Base-by-base conservation (phyloP, 2,329 filamentous ascomycete species). In the Aurifilum marmelostoma region DNA sequence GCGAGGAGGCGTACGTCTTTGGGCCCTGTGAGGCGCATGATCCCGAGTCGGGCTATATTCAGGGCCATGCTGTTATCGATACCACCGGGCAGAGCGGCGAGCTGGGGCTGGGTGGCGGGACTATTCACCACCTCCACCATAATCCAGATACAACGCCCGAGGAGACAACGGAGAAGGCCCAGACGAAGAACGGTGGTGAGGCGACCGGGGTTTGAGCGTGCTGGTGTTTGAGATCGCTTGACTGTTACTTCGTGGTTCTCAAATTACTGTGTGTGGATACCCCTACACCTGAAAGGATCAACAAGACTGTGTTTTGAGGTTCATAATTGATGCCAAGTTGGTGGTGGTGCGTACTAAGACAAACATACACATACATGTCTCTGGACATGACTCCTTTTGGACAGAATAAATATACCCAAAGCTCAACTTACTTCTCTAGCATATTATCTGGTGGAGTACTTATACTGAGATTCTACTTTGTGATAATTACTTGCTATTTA, bases 1-100 rank as follows among this genome's bases (percentile, higher is more conserved):
- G 83, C 59, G 83, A 85, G 73, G 79, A 79, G 39, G 80, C 83
- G 5, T 82, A 81, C 64, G 76, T 76, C 7, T 78, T 78, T 64
- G 74, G 73, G 0, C 73, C 74, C 1, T 75, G 73, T 29, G 74
- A 75, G 21, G 70, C 72, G 5, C 74, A 75, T 39, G 73, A 73
- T 24, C 70, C 66, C 1, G 72, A 73, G 72, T 50, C 59, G 2
- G 74, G 74, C 14, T 75, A 74, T 60, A 74, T 75, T 63, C 74
- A 75, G 69, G 74, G 74, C 50, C 69, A 74, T 65, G 67, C 67
- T 50, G 63, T 74, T 1, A 61, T 61, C 37, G 50, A 39, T 12
- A 62, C 67, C 14, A 67, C 72, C 14, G 59, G 68, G 18, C 21
- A 52, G 16, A 59, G 59, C 37, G 70, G 34, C 3, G 73, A 74